phyloP scores from a whole-genome alignment of 495 filamentous ascomycete species.

The Neurospora tetrasperma region DNA sequence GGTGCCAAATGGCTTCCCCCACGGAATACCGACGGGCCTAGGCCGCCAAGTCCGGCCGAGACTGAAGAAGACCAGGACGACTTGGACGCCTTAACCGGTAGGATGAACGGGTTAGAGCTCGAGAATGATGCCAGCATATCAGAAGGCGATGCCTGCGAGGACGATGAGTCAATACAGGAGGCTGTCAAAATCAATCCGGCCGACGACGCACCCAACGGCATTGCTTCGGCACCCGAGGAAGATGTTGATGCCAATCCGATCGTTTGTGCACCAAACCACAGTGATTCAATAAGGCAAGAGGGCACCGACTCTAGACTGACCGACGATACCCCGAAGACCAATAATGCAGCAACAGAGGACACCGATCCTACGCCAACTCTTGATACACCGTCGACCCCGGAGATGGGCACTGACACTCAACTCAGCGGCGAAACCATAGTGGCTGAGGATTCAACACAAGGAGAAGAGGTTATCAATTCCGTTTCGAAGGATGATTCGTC shows the following conservation, averaged over 20 bases:
- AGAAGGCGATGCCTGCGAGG: too few relatives aligned
- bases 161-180: too few relatives aligned
- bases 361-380: background rate
- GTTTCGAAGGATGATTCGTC: background rate
- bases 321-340: background rate
- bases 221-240: too few relatives aligned
- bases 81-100: background rate
- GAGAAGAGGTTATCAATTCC: background rate
- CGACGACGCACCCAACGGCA: too few relatives aligned
- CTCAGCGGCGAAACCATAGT: background rate
- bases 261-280: background rate
- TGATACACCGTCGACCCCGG: background rate
- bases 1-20: background rate
- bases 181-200: too few relatives aligned
- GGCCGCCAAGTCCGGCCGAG: background rate
- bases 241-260: background rate
- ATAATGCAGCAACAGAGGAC: background rate
- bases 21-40: background rate
- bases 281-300: background rate
- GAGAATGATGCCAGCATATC: background rate
- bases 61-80: background rate
- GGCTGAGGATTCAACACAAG: background rate
- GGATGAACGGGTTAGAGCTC: background rate
- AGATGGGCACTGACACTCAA: background rate
- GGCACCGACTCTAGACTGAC: background rate